These are phyloP conservation scores for Schizosaccharomyces octosporus DNA, from an alignment of 805 yeast species.

Conservation along the genomic window DNA sequence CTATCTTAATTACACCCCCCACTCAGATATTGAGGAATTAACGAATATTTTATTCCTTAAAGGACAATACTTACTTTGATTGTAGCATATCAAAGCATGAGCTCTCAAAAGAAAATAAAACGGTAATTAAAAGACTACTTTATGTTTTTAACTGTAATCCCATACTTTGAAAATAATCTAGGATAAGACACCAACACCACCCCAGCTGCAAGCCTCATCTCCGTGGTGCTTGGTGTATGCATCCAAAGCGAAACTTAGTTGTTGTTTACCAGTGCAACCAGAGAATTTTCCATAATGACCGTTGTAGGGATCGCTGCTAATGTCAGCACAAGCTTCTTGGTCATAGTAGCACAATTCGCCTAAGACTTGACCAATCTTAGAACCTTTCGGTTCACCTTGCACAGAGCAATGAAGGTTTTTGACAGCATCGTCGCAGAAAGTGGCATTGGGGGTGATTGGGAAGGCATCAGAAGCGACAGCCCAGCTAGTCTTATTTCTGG, in stretches of 20 bases:
- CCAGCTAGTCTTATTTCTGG: constrained; percentile 11
- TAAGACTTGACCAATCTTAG: not conserved
- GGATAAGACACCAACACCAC: constrained; percentile 19
- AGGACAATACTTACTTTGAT: not conserved
- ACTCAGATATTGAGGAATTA: not conserved
- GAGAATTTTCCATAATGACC: constrained; percentile 56
- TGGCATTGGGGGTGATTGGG: constrained; percentile 10
- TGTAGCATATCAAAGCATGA: too few species aligned
- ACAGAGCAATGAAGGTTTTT: not conserved
- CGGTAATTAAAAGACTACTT: not conserved
- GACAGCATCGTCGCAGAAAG: not conserved
- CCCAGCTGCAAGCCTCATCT: constrained; percentile 28
- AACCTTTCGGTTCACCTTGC: not conserved
- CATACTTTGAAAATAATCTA: not conserved
- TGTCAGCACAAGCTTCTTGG: constrained; percentile 14
- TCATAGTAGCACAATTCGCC: not conserved
- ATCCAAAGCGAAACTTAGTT: constrained; percentile 43
- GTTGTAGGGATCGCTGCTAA: constrained; percentile 26
- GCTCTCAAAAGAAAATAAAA: not conserved
- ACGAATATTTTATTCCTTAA: not conserved
- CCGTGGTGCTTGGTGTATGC: constrained; percentile 30
- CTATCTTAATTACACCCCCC: not conserved
- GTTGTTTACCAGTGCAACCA: constrained; percentile 45
- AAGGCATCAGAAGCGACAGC: constrained; percentile 12
- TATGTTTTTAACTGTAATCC: not conserved